Conservation (phyloP, 805 yeast genomes). For the Kregervanrija delftensis region DNA sequence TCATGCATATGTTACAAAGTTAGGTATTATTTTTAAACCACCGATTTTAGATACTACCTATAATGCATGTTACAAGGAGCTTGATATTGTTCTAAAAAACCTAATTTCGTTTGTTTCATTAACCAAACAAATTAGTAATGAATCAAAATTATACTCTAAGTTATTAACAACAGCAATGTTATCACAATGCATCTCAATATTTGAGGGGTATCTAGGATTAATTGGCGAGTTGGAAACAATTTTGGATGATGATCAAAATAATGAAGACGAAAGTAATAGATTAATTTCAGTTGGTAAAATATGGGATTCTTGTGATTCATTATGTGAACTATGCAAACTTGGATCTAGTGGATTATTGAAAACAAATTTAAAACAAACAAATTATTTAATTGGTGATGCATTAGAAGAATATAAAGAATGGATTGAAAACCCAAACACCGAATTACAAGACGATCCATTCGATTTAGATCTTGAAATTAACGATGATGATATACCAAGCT, state of each 20-base stretch:
- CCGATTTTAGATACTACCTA: constrained; percentile 36
- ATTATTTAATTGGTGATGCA: constrained; percentile 50
- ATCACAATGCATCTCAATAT: constrained; percentile 14
- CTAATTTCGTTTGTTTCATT: constrained; percentile 41
- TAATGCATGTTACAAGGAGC: constrained; percentile 41
- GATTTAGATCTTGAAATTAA: constrained; percentile 19
- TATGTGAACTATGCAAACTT: constrained; percentile 33
- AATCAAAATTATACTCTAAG: constrained; percentile 26
- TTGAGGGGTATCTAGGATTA: constrained; percentile 12
- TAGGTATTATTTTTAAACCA: constrained; percentile 64
- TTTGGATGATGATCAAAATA: constrained; percentile 12
- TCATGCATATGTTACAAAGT: constrained; percentile 71
- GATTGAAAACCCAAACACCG: constrained; percentile 49
- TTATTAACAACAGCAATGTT: constrained; percentile 27
- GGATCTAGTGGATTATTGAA: constrained; percentile 53
- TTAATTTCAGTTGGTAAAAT: constrained; percentile 57
- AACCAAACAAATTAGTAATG: constrained; percentile 33
- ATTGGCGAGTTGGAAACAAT: constrained; percentile 14
- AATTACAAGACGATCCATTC: constrained; percentile 46
- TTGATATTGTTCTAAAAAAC: constrained; percentile 39
- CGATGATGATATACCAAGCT: constrained; percentile 6
- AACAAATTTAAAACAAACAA: constrained; percentile 36
- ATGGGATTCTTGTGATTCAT: constrained; percentile 59
- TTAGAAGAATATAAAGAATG: constrained; percentile 64
- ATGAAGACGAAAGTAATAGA: constrained; percentile 32